Evolutionary conservation across 495 filamentous ascomycete genomes (phyloP), one percentile per base, ranked within the genome.

Genomic region (Glarea lozoyensis): DNA sequence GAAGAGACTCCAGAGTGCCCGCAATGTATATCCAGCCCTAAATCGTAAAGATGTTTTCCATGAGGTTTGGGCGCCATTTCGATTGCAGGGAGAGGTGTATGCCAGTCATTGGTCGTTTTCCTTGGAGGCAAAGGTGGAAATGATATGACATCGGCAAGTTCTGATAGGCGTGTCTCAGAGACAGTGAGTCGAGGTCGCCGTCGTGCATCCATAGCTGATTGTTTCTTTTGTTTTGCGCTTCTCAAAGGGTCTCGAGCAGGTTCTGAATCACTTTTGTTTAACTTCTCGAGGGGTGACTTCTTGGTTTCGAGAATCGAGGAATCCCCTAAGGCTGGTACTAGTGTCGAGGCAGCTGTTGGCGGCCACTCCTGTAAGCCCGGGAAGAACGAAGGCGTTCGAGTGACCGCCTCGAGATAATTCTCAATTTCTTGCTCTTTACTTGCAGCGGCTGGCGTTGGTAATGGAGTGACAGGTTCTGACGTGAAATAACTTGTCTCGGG

Each of bases 11-110:
- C n/a, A n/a, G 25, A 32, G 5, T 35, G 47, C 6, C 27, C 45
- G 37, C 19, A 36, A 11, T 9, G 35, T 2, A 36, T 36, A 46
- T 49, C 50, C 2, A 53, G 6, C 1, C 46, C 50, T 3, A 41
- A 19, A 16, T 45, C 34, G 27, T 51, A 43, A 4, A 51, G 34
- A 0, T 25, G 41, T 30, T 15, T 10, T 20, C 22, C 11, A 21
- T 38, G 31, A 18, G 12, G 39, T 9, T 12, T 1, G 9, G 42
- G 25, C 0, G 20, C 9, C 18, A 27, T 33, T 32, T 45, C 41
- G 2, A 55, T 51, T 12, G 36, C 43, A n/a, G 48, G 52, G 10
- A 55, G 37, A 6, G 52, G 52, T 9, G 43, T 45, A 19, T 21
- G 33, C 52, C 52, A 51, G 25, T 55, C 52, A 13, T 17, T 40